Evolutionary conservation across 176 grass and related monocot genomes (phyloP).

Genomic region (Rhynchospora breviuscula): DNA sequence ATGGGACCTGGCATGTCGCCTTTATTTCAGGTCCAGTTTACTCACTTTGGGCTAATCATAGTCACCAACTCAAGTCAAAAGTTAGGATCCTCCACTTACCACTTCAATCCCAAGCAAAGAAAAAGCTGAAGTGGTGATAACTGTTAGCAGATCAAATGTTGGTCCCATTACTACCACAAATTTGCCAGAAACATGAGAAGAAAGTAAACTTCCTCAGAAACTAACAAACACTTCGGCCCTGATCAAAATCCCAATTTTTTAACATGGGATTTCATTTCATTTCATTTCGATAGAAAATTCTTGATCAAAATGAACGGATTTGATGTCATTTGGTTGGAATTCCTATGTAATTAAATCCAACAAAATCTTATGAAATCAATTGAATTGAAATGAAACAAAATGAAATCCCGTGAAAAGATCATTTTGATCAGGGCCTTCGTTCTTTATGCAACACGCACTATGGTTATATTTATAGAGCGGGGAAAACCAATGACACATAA

Average conservation of each 20-base stretch:
- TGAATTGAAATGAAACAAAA: too few relatives aligned
- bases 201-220: neutral
- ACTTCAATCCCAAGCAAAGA: neutral
- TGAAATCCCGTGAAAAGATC: too few relatives aligned
- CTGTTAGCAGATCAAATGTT: neutral
- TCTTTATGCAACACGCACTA: neutral
- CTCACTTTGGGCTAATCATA: conserved; percentile 7
- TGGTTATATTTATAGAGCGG: neutral
- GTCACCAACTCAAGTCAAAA: neutral
- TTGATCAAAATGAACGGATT: too few relatives aligned
- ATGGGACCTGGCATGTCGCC: neutral
- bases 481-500: neutral
- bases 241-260: too few relatives aligned
- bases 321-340: too few relatives aligned
- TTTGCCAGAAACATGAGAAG: neutral
- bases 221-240: neutral
- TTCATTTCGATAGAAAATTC: too few relatives aligned
- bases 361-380: too few relatives aligned
- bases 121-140: neutral
- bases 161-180: neutral
- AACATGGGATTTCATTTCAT: too few relatives aligned
- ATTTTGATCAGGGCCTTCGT: too few relatives aligned
- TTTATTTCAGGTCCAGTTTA: neutral
- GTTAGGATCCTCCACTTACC: neutral
- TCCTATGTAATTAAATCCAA: too few relatives aligned